phyloP scores from a whole-genome alignment of 2,329 filamentous ascomycete species.

The Ophiostoma sp. region DNA sequence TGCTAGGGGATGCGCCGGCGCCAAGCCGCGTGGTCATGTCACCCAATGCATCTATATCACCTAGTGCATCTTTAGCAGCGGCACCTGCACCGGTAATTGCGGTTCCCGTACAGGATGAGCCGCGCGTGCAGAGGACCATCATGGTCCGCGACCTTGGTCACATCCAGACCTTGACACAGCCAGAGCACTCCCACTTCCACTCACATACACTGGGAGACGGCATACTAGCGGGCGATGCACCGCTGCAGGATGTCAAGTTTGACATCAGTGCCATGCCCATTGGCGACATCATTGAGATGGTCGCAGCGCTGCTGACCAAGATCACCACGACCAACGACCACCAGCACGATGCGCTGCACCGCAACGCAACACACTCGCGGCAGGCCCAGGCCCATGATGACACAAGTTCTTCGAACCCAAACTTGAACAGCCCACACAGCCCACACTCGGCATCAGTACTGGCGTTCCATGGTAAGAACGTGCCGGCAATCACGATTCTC shows the following conservation, averaged over 20 bases:
- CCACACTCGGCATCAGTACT: conserved; percentile 64
- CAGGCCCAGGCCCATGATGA: conserved; percentile 40
- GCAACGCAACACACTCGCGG: conserved; percentile 56
- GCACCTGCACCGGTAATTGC: conserved; percentile 29
- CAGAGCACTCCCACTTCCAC: conserved; percentile 52
- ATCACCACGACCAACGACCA: conserved; percentile 95
- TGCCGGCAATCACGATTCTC: conserved; percentile 91
- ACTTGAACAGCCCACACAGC: conserved; percentile 32
- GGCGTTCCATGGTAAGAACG: conserved; percentile 96
- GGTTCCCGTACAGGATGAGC: conserved; percentile 27
- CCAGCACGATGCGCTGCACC: conserved; percentile 86
- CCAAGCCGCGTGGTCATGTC: conserved; percentile 28
- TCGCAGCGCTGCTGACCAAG: conserved; percentile 89
- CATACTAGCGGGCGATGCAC: conserved; percentile 45
- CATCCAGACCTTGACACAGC: conserved; percentile 79
- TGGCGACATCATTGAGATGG: conserved; percentile 97
- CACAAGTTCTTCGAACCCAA: neutral
- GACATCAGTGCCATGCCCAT: conserved; percentile 98
- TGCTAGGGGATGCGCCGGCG: conserved; percentile 46
- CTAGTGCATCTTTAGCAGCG: neutral
- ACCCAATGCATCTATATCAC: neutral
- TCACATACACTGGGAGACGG: conserved; percentile 43
- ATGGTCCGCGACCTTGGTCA: conserved; percentile 85
- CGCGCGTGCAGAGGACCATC: conserved; percentile 52
- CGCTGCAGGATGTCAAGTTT: conserved; percentile 61